phyloP scores from a whole-genome alignment of 768 basidiomycete genomes.

The Cantharellus cinnabarinus region DNA sequence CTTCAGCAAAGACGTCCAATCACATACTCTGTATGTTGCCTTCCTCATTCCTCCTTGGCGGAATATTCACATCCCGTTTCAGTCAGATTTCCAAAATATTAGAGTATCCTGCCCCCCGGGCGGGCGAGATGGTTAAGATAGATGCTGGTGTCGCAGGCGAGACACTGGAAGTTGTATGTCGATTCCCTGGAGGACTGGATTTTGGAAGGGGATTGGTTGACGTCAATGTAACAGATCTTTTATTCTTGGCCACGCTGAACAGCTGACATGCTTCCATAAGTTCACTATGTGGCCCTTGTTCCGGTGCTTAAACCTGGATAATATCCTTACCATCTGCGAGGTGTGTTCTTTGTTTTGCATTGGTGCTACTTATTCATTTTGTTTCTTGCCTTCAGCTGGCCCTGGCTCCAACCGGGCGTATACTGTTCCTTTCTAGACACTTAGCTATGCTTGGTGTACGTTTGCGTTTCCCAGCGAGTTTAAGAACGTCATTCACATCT shows the following conservation, averaged over 20 bases:
- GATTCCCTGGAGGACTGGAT: constrained; percentile 85
- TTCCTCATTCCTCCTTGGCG: not conserved
- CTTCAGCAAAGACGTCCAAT: constrained; percentile 84
- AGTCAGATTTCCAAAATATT: constrained; percentile 11
- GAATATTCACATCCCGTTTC: not conserved
- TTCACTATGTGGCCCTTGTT: constrained; percentile 96
- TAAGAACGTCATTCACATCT: constrained; percentile 1
- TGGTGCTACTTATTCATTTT: not conserved
- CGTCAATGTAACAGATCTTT: constrained; percentile 31
- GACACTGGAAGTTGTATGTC: constrained; percentile 57
- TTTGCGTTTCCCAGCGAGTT: not conserved
- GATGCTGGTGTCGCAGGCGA: constrained; percentile 49
- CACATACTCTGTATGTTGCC: constrained; percentile 69
- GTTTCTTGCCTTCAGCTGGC: constrained; percentile 35
- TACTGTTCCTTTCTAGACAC: constrained; percentile 75
- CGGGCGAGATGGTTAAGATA: constrained; percentile 68
- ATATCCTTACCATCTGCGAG: constrained; percentile 84
- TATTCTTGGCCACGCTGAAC: not conserved
- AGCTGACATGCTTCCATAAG: constrained; percentile 5
- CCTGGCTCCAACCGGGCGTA: constrained; percentile 64
- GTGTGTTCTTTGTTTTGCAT: constrained; percentile 19
- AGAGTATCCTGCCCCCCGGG: constrained; percentile 49
- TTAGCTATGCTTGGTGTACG: constrained; percentile 76
- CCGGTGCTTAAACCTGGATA: constrained; percentile 80
- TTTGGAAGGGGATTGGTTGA: constrained; percentile 81